phyloP scores from a whole-genome alignment of 352 stramenopile species.

The Globisporangium megalacanthum region DNA sequence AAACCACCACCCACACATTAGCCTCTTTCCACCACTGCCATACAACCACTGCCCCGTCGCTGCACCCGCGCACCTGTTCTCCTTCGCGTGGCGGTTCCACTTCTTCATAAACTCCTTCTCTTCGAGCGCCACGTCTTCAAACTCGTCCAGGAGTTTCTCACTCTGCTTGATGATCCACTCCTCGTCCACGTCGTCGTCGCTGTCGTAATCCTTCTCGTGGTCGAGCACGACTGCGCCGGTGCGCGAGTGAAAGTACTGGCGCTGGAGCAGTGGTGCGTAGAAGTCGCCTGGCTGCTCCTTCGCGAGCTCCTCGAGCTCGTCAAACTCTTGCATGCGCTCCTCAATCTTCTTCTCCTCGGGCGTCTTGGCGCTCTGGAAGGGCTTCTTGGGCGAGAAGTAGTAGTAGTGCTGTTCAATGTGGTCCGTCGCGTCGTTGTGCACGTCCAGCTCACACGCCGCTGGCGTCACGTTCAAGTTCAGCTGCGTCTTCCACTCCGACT shows the following conservation, averaged over 20 bases:
- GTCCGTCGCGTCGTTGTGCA: slow-evolving; percentile 42
- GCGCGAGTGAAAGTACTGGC: slow-evolving; percentile 87
- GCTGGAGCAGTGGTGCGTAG: slow-evolving; percentile 68
- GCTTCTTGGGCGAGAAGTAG: slow-evolving; percentile 52
- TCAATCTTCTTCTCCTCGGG: slow-evolving; percentile 37
- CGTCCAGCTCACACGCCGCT: slow-evolving; percentile 48
- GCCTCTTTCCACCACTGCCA: neutral
- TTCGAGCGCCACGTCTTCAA: slow-evolving; percentile 82
- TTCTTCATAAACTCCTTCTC: slow-evolving; percentile 90
- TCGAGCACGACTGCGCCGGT: slow-evolving; percentile 78
- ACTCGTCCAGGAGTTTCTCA: slow-evolving; percentile 83
- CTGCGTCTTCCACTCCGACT: slow-evolving; percentile 21
- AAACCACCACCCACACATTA: neutral
- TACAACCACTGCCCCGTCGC: neutral
- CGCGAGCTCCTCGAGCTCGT: slow-evolving; percentile 55
- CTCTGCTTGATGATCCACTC: slow-evolving; percentile 87
- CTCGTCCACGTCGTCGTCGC: slow-evolving; percentile 85
- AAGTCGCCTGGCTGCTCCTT: slow-evolving; percentile 60
- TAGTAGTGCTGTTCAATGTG: slow-evolving; percentile 64
- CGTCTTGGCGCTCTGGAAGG: slow-evolving; percentile 13
- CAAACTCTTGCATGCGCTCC: slow-evolving; percentile 65
- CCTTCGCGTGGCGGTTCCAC: slow-evolving; percentile 84
- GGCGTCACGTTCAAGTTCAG: slow-evolving; percentile 17
- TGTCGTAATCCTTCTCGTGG: slow-evolving; percentile 83
- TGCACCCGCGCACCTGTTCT: slow-evolving; percentile 39